Conservation (phyloP, 2,329 filamentous ascomycete genomes). For the Penicillium palitans region DNA sequence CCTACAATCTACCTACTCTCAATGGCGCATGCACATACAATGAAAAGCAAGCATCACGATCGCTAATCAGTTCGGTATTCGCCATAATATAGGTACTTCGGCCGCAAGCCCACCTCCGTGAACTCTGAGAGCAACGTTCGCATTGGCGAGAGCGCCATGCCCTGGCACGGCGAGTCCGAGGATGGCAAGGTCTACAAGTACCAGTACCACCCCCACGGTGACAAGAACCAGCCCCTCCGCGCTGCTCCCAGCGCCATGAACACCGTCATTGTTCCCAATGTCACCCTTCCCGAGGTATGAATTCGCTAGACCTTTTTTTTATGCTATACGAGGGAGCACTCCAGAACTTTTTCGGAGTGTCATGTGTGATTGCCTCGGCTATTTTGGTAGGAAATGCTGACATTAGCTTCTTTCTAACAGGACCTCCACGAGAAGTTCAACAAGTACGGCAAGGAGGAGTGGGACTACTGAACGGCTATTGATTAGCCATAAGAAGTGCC, state of each 20-base stretch:
- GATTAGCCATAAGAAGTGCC: constrained; percentile 9
- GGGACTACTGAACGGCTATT: constrained; percentile 37
- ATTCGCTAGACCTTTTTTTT: neutral
- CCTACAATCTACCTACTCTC: neutral
- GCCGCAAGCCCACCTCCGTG: constrained; percentile 78
- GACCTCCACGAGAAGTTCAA: constrained; percentile 95
- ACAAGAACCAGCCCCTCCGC: constrained; percentile 71
- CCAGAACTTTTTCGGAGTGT: neutral
- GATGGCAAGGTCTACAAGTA: constrained; percentile 69
- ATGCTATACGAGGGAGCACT: neutral
- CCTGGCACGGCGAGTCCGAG: constrained; percentile 74
- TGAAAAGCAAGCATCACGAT: constrained; percentile 7
- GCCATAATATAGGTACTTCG: constrained; percentile 52
- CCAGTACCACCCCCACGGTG: constrained; percentile 83
- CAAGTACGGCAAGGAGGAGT: constrained; percentile 99
- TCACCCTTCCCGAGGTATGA: constrained; percentile 83
- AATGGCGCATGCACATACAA: constrained; percentile 34
- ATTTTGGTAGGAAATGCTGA: constrained; percentile 8
- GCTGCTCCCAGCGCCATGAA: constrained; percentile 95
- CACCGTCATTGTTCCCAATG: constrained; percentile 88
- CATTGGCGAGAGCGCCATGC: constrained; percentile 77
- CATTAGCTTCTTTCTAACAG: constrained; percentile 46
- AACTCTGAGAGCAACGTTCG: constrained; percentile 77
- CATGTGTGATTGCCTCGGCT: neutral
- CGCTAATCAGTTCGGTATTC: constrained; percentile 12